Evolutionary conservation across 805 yeast genomes (phyloP).

Genomic region (Pichia insulana): DNA sequence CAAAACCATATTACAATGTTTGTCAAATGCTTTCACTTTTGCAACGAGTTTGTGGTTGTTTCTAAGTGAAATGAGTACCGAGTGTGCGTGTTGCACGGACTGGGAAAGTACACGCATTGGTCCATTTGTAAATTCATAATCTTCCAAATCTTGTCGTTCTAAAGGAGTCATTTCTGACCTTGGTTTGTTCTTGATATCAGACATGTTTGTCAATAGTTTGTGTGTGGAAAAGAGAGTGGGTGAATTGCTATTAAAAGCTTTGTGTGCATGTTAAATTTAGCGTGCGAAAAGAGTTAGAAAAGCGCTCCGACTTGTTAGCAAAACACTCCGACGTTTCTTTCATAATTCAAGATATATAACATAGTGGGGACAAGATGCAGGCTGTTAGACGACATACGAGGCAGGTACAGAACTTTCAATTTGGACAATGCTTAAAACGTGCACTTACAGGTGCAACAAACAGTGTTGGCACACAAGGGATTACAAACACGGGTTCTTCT

Average conservation of each 20-base stretch:
- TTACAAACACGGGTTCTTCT: too few species aligned
- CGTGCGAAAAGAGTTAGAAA: too few species aligned
- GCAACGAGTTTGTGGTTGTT: conserved; percentile 90
- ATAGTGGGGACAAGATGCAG: too few species aligned
- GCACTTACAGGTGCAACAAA: too few species aligned
- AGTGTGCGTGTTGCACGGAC: conserved; percentile 56
- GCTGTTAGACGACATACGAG: too few species aligned
- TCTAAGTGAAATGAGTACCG: conserved; percentile 80
- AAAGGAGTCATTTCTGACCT: conserved; percentile 70
- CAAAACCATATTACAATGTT: conserved; percentile 89
- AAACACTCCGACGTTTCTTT: too few species aligned
- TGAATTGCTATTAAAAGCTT: too few species aligned
- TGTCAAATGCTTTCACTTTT: conserved; percentile 87
- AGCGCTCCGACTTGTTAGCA: too few species aligned
- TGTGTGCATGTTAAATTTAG: not conserved
- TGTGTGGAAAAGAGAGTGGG: not conserved
- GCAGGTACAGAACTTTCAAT: too few species aligned
- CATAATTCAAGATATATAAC: too few species aligned
- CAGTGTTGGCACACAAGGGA: too few species aligned
- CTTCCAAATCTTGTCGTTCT: conserved; percentile 77
- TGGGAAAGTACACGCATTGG: conserved; percentile 85
- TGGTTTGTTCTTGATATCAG: conserved; percentile 61
- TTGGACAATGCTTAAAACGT: too few species aligned
- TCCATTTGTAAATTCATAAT: conserved; percentile 82
- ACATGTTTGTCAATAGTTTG: conserved; percentile 29